Evolutionary conservation across 129 eudicot genomes (phyloP).

Genomic region (Silybum marianum): DNA sequence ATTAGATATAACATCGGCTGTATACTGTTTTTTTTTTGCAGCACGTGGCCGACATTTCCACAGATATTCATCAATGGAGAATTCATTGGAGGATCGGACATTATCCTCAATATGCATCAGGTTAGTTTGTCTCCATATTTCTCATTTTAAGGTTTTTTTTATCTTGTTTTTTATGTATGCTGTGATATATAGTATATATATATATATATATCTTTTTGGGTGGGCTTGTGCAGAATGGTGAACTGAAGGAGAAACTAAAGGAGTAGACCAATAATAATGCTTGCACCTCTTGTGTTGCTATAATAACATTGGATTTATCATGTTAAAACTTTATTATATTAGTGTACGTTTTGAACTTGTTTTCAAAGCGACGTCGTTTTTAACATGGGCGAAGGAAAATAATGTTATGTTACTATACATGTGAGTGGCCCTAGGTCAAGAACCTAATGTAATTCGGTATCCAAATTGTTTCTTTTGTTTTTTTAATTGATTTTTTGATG

Average conservation of each 20-base stretch:
- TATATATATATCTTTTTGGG: neutral
- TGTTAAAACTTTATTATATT: neutral
- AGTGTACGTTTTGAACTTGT: neutral
- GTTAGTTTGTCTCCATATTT: constrained; percentile 27
- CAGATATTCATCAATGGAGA: constrained; percentile 96
- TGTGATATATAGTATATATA: no score
- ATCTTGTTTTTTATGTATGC: neutral
- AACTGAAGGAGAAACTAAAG: constrained; percentile 71
- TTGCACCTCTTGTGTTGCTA: no score
- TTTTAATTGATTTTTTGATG: no score
- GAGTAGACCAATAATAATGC: constrained; percentile 12
- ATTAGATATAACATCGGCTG: neutral
- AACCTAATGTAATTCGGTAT: neutral
- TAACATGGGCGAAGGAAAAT: constrained; percentile 10
- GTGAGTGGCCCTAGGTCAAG: neutral
- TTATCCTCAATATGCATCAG: constrained; percentile 93
- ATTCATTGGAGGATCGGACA: constrained; percentile 97
- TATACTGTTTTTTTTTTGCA: constrained; percentile 38
- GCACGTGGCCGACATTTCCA: constrained; percentile 98
- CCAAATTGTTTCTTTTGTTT: no score
- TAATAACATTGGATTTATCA: neutral
- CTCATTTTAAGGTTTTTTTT: neutral
- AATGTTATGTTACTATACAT: constrained; percentile 14
- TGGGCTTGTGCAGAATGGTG: constrained; percentile 65
- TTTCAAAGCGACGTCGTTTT: neutral